Conservation (phyloP, 2,329 filamentous ascomycete species). For the Zasmidium citrigriseum region DNA sequence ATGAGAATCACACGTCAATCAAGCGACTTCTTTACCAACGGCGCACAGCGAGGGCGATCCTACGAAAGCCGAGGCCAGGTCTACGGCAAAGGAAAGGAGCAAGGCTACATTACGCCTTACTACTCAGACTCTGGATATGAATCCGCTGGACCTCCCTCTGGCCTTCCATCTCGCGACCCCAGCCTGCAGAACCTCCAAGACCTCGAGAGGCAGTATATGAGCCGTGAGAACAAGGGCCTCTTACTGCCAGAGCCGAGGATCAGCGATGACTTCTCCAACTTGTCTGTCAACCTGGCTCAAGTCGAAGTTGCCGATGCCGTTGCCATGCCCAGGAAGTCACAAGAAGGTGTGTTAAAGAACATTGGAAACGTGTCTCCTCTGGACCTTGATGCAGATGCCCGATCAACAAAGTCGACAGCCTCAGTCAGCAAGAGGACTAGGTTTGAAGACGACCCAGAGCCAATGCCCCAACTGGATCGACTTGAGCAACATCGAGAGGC, state of each 20-base stretch:
- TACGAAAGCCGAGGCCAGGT: constrained; percentile 4
- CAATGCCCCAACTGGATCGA: constrained; percentile 17
- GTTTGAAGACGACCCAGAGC: constrained; percentile 16
- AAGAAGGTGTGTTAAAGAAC: constrained; percentile 15
- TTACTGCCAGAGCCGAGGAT: constrained; percentile 26
- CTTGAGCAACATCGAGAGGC: constrained; percentile 9
- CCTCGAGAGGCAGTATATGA: constrained; percentile 7
- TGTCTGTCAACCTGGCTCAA: background rate
- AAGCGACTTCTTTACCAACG: constrained; percentile 11
- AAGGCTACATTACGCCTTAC: constrained; percentile 8
- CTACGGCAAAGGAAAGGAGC: constrained; percentile 7
- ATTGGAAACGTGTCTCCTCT: constrained; percentile 13
- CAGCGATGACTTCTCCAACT: constrained; percentile 9
- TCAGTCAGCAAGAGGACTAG: constrained; percentile 17
- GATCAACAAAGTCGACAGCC: constrained; percentile 11
- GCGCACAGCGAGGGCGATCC: background rate
- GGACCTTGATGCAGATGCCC: constrained; percentile 14
- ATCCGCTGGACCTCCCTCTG: constrained; percentile 21
- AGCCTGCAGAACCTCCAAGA: constrained; percentile 23
- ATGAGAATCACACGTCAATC: constrained; percentile 3
- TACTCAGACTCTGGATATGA: constrained; percentile 34
- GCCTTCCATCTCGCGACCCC: constrained; percentile 24
- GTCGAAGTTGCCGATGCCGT: background rate
- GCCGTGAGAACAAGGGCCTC: constrained; percentile 7
- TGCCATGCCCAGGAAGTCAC: constrained; percentile 2